Conservation (phyloP, 345 rosid species). For the Syzygium aqueum region DNA sequence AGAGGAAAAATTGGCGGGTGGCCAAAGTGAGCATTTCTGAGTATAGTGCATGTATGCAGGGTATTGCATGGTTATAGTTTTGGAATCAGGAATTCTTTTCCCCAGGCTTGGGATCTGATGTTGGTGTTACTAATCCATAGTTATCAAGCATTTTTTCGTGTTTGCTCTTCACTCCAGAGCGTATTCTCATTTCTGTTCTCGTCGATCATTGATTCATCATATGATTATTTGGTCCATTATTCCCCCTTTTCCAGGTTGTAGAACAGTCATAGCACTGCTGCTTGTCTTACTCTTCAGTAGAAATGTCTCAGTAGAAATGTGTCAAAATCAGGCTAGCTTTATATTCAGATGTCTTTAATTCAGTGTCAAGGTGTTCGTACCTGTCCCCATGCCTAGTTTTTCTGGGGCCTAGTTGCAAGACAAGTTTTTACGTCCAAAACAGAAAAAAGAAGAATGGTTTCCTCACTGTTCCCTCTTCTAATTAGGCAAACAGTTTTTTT, state of each 20-base stretch:
- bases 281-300: background rate
- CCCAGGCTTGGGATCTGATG: background rate
- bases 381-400: background rate
- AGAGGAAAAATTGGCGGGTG: background rate
- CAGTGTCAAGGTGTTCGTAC: background rate
- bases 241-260: background rate
- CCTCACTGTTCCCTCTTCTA: conserved; percentile 1
- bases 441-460: background rate
- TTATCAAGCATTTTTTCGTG: background rate
- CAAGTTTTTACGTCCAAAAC: background rate
- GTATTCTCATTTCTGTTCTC: background rate
- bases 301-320: background rate
- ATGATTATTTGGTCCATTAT: background rate
- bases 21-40: background rate
- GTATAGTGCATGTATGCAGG: background rate
- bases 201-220: background rate
- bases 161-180: background rate
- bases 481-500: background rate
- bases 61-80: background rate
- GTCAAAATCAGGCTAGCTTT: background rate
- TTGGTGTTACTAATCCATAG: background rate
- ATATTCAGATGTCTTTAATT: background rate
- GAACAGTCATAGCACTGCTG: background rate
- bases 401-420: background rate
- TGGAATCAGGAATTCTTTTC: background rate